Evolutionary conservation across 495 filamentous ascomycete species (phyloP).

Genomic region (Clohesyomyces aquaticus): DNA sequence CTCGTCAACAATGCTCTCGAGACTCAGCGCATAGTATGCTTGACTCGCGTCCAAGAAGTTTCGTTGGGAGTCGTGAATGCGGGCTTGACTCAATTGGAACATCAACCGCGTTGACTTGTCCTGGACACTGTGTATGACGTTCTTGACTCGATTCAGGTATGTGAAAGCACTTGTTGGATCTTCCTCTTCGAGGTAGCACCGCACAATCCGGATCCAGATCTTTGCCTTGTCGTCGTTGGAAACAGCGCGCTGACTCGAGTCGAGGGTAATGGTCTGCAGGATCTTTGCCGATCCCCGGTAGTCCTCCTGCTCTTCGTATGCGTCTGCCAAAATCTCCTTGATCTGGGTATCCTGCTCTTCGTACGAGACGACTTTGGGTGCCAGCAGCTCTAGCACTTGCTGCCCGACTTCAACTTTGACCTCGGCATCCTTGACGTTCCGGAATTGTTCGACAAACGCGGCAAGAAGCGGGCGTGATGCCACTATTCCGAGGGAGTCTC

Average conservation of each 20-base stretch:
- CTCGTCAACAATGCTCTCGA: constrained; percentile 75
- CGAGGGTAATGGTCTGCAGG: constrained; percentile 82
- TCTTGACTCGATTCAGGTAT: constrained; percentile 91
- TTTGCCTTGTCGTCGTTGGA: constrained; percentile 74
- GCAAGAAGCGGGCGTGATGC: constrained; percentile 71
- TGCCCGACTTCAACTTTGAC: constrained; percentile 71
- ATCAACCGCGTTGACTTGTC: constrained; percentile 74
- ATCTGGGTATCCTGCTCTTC: constrained; percentile 83
- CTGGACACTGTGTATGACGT: constrained; percentile 75
- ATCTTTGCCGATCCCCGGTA: constrained; percentile 74
- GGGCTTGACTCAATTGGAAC: constrained; percentile 88
- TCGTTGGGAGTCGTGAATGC: constrained; percentile 87
- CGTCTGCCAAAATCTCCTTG: constrained; percentile 78
- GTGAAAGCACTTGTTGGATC: constrained; percentile 82
- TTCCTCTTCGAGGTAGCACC: constrained; percentile 92
- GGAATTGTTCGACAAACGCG: constrained; percentile 64
- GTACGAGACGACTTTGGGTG: constrained; percentile 69
- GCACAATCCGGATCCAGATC: constrained; percentile 92
- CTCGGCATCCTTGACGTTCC: constrained; percentile 57
- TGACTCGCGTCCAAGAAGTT: constrained; percentile 87
- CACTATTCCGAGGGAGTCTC: constrained; percentile 72
- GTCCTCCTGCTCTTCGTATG: constrained; percentile 81
- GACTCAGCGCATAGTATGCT: constrained; percentile 83
- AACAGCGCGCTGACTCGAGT: constrained; percentile 82
- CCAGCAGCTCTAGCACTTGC: constrained; percentile 66